phyloP scores from a whole-genome alignment of 495 filamentous ascomycete genomes.

The Jackrogersella multiformis region DNA sequence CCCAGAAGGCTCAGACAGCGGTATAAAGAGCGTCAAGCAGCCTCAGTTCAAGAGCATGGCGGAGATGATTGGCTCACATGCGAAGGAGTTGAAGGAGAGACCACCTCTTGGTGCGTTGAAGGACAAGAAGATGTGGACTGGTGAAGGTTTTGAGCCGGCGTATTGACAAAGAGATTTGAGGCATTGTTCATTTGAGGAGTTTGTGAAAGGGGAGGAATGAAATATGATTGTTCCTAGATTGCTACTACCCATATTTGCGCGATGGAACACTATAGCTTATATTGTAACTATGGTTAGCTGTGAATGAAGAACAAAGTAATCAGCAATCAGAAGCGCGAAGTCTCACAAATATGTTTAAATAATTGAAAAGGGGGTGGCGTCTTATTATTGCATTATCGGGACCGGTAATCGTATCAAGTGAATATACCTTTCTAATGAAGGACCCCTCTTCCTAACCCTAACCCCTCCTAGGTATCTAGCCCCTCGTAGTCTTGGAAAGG shows the following conservation, averaged over 20 bases:
- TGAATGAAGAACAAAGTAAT: too few relatives aligned
- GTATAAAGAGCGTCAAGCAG: background rate
- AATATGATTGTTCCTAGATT: background rate
- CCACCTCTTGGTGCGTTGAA: background rate
- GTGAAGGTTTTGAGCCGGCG: background rate
- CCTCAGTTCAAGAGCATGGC: constrained; percentile 5
- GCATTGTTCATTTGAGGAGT: too few relatives aligned
- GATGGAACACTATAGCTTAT: too few relatives aligned
- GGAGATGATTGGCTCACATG: constrained; percentile 4
- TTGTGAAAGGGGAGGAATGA: too few relatives aligned
- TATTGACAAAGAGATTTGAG: too few relatives aligned
- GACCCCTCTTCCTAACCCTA: background rate
- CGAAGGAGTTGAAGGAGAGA: constrained; percentile 14
- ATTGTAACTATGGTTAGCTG: too few relatives aligned
- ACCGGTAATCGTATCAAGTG: background rate
- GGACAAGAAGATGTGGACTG: background rate
- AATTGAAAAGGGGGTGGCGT: background rate
- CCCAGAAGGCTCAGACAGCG: too few relatives aligned
- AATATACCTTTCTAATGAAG: background rate
- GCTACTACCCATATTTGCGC: background rate
- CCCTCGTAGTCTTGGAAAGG: too few relatives aligned
- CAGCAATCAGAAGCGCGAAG: too few relatives aligned
- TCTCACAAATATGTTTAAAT: too few relatives aligned
- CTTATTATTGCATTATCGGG: background rate
- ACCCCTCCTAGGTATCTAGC: background rate